Base-by-base conservation (phyloP, 805 yeast species). In the Wickerhamiella brachini region DNA sequence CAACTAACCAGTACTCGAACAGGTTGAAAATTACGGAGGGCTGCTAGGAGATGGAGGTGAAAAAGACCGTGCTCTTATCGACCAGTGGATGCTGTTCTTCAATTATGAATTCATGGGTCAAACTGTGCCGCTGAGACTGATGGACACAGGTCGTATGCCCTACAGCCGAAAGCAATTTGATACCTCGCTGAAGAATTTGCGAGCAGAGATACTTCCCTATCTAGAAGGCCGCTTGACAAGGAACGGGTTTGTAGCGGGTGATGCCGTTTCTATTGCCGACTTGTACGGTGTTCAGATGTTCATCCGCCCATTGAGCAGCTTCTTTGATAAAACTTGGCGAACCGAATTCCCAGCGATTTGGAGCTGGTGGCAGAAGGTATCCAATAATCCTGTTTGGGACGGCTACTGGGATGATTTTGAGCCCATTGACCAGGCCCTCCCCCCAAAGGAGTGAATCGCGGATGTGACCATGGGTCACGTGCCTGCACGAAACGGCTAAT, bases 41-140 rank as follows among this genome's bases (percentile, higher is more conserved):
- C 23, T 45, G 18, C 39, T 45, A 12, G 47, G 39, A 5, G 47
- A 45, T 7, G 23, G 21, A 2, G 9, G 24, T 5, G 5, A 26
- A 8, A 45, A 4, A 5, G 4, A 39, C 10, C 18, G 78, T 65
- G 85, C 85, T 54, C 68, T 68, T 61, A 72, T 87, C 61, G 66
- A 88, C 59, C 80, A 73, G 70, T 88, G 95, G 94, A 62, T 81
- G 66, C 84, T 95, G 2, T 71, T 85, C 59, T 73, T 80, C 66
- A 85, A 83, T 74, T 62, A 77, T 59, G 95, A 89, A 60, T 59
- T 83, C 52, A 65, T 82, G 57, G 61, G 71, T 47, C 61, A 68
- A 53, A 59, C 74, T 49, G 75, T 76, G 53, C 61, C 57, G 39
- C 77, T 78, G 57, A 78, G 85, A 69, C 65, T 66, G 53, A 83